phyloP scores from a whole-genome alignment of 2,329 filamentous ascomycete genomes.

The Hirsutella thompsonii region DNA sequence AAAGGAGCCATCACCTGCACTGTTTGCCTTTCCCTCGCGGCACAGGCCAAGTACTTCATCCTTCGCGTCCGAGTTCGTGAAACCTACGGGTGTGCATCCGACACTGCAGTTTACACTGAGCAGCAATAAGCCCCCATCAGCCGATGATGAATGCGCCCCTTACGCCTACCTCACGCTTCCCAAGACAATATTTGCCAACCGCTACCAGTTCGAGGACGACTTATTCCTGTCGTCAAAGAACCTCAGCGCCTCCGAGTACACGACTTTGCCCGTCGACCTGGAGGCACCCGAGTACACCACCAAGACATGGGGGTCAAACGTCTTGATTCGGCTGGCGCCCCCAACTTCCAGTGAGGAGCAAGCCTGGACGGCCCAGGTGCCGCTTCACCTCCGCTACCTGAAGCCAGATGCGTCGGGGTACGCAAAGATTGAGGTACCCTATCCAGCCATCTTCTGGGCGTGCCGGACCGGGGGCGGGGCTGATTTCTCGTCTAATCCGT shows the following conservation, averaged over 20 bases:
- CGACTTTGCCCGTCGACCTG: constrained; percentile 70
- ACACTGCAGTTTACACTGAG: constrained; percentile 57
- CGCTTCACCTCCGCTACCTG: constrained; percentile 78
- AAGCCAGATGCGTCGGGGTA: constrained; percentile 44
- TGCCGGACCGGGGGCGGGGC: constrained; percentile 54
- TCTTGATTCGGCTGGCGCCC: constrained; percentile 60
- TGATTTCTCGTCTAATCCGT: constrained; percentile 66
- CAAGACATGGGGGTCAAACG: constrained; percentile 62
- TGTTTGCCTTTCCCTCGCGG: constrained; percentile 75
- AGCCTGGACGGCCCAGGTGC: constrained; percentile 57
- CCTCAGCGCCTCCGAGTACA: constrained; percentile 51
- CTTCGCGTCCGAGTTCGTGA: constrained; percentile 52
- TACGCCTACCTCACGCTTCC: constrained; percentile 78
- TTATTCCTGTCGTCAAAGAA: constrained; percentile 76
- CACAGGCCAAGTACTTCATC: constrained; percentile 47
- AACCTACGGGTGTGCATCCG: constrained; percentile 73
- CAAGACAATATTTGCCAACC: constrained; percentile 69
- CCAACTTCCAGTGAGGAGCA: constrained; percentile 25
- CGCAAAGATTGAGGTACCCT: constrained; percentile 49
- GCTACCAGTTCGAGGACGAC: constrained; percentile 66
- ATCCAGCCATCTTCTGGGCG: constrained; percentile 83
- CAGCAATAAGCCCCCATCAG: constrained; percentile 32
- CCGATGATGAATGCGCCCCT: constrained; percentile 51
- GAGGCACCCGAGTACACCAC: constrained; percentile 81
- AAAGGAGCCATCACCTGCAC: constrained; percentile 55